A percentile compares a stretch with the other conserved stretches of the same genome.
These are phyloP conservation scores for Emydomyces testavorans DNA, from an alignment of 2,329 filamentous ascomycete species.

Conservation along the genomic window DNA sequence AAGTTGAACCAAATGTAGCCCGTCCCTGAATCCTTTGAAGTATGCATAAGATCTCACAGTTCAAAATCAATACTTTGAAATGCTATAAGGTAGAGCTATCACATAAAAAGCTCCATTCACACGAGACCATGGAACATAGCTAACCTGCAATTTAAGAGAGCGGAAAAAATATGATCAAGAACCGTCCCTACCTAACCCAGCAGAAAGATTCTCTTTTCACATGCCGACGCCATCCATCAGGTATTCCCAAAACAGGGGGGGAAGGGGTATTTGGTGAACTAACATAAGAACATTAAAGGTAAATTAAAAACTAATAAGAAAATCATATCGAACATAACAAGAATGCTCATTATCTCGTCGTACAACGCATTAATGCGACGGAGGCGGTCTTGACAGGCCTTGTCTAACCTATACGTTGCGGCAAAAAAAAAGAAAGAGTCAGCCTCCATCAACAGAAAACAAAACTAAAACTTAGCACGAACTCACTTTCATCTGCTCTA, in stretches of 20 bases:
- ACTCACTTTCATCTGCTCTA: conserved; percentile 88
- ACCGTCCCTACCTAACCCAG: neutral
- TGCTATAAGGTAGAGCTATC: neutral
- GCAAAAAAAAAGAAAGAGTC: conserved; percentile 15
- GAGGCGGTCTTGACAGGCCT: conserved; percentile 32
- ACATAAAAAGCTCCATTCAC: neutral
- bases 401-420: conserved; percentile 32
- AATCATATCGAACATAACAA: conserved; percentile 5
- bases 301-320: neutral
- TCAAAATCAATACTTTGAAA: neutral
- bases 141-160: too few species aligned
- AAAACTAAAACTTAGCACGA: neutral
- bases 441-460: neutral
- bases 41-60: neutral
- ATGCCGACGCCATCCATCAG: conserved; percentile 8
- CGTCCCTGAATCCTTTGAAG: too few species aligned
- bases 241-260: neutral
- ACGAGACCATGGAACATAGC: neutral
- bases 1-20: neutral
- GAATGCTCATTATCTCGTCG: neutral
- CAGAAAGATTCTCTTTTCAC: conserved; percentile 1
- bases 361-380: conserved; percentile 12
- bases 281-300: neutral
- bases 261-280: conserved; percentile 9
- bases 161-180: neutral